Base-by-base conservation (phyloP, 2,329 filamentous ascomycete species). In the Calycina marina region DNA sequence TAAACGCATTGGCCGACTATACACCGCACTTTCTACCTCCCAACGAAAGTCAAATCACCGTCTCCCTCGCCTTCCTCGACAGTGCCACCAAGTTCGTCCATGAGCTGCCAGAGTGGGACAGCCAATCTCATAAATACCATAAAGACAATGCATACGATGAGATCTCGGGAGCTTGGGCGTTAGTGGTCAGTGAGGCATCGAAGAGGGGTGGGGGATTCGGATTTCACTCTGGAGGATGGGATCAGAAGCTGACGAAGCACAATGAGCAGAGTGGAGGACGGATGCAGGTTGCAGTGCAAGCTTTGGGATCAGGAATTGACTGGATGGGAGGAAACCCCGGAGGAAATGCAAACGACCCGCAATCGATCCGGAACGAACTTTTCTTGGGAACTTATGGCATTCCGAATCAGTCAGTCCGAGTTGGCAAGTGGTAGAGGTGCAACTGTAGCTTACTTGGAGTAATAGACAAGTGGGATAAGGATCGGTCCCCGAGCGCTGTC, bases 131-230 rank as follows among this genome's bases (percentile, higher is more conserved):
- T 59, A 86, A 86, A 43, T 71, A 93, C 47, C 83, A 93, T 61
- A 94, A 94, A 57, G 79, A 93, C 44, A 84, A 84, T 41, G 86
- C 88, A 5, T 98, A 98, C 52, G 88, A 98, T 49, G 90, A 96
- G 52, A 86, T 98, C 41, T 78, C 83, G 15, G 84, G 79, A 49
- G 90, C 90, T 1, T 98, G 90, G 90, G 77, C 83, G 11, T 57
- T 92, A 44, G 88, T 93, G 30, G 80, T 98, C 45, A 77, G 77
- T 39, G 90, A 98, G 56, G 84, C 85, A 2, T 77, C 80, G 14
- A 96, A 96, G 62, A 72, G 81, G 44, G 88, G 84, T 8, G 86
- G 84, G 16, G 90, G 90, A 18, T 90, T 96, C 48, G 75, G 83
- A 43, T 53, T 98, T 42, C 82, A 93, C 49, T 82, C 84, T 28